These are phyloP conservation scores for Fusarium sacchari DNA, from an alignment of 2,329 filamentous ascomycete species.

Conservation along the genomic window DNA sequence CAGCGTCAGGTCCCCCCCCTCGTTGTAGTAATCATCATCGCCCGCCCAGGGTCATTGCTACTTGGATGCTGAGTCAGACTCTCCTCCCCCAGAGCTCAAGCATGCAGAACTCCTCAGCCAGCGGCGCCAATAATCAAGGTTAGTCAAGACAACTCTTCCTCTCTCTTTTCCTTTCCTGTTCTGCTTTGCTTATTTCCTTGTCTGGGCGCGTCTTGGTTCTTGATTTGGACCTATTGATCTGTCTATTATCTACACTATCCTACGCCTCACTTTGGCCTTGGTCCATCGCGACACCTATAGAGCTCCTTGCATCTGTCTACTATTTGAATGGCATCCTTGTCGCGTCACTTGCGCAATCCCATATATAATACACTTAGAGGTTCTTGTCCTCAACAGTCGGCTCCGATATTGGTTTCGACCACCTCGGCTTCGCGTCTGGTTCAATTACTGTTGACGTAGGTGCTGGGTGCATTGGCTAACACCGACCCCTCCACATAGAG, in stretches of 20 bases:
- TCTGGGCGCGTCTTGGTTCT: constrained; percentile 15
- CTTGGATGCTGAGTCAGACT: constrained; percentile 51
- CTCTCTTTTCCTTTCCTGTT: constrained; percentile 18
- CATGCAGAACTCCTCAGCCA: constrained; percentile 49
- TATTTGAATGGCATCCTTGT: constrained; percentile 39
- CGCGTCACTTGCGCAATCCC: constrained; percentile 32
- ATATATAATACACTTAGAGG: constrained; percentile 21
- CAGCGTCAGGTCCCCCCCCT: constrained; percentile 39
- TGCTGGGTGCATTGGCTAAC: constrained; percentile 39
- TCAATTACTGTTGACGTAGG: constrained; percentile 33
- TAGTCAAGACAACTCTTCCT: constrained; percentile 40
- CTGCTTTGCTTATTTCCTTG: constrained; percentile 26
- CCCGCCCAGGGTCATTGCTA: constrained; percentile 40
- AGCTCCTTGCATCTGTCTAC: constrained; percentile 28
- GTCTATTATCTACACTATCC: constrained; percentile 16
- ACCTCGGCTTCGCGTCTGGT: constrained; percentile 14
- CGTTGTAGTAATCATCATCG: constrained; percentile 46
- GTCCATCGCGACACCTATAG: constrained; percentile 34
- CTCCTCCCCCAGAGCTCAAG: constrained; percentile 42
- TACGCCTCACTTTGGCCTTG: constrained; percentile 7
- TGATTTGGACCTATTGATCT: constrained; percentile 14
- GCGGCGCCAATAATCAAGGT: constrained; percentile 49
- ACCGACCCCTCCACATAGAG: constrained; percentile 45
- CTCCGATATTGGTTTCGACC: constrained; percentile 16
- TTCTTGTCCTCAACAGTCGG: constrained; percentile 15